phyloP scores from a whole-genome alignment of 1,139 yeast species.

The Hanseniaspora gamundiae region DNA sequence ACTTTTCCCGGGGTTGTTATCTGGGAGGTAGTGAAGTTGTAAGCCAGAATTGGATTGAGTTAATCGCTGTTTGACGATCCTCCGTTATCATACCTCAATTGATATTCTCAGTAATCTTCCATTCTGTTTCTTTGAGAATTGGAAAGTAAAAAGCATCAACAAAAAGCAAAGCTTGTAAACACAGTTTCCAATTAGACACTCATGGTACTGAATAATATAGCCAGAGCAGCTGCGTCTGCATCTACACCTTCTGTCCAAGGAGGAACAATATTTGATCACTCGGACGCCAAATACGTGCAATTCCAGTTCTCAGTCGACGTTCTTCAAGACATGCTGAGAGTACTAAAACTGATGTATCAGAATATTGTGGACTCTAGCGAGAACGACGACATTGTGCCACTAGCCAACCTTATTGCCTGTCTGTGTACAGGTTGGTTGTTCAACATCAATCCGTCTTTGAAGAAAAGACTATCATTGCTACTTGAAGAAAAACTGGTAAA shows the following conservation, averaged over 20 bases:
- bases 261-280: constrained; percentile 15
- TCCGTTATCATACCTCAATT: too few species aligned
- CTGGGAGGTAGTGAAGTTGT: too few species aligned
- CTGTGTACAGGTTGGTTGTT: constrained; percentile 21
- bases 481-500: constrained; percentile 18
- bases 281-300: constrained; percentile 20
- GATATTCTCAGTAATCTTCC: too few species aligned
- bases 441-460: constrained; percentile 18
- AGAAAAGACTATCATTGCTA: constrained; percentile 18
- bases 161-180: too few species aligned
- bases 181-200: background rate
- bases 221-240: constrained; percentile 21
- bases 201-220: constrained; percentile 12
- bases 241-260: constrained; percentile 12
- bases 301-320: constrained; percentile 17
- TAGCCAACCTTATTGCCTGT: constrained; percentile 18
- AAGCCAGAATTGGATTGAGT: too few species aligned
- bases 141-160: too few species aligned
- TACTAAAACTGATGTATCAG: constrained; percentile 15
- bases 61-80: too few species aligned
- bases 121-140: too few species aligned
- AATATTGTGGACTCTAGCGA: constrained; percentile 12
- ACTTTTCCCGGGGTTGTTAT: too few species aligned
- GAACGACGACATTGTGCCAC: constrained; percentile 14
- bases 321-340: constrained; percentile 15